phyloP scores from a whole-genome alignment of 1,139 yeast genomes.

The Taphrina communis region DNA sequence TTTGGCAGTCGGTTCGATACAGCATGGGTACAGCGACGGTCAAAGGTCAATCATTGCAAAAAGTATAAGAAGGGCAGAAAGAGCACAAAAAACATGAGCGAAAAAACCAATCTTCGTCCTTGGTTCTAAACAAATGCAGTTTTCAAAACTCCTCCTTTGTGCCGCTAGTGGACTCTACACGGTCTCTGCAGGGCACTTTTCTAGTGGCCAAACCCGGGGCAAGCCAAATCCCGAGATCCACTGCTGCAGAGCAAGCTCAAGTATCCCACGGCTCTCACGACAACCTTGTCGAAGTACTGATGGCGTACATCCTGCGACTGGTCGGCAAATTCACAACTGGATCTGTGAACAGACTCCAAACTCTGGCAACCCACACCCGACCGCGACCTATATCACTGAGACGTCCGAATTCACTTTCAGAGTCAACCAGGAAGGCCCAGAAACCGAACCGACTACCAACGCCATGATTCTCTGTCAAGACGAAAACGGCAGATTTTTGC shows the following conservation, averaged over 20 bases:
- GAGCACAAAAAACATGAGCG: too few species aligned
- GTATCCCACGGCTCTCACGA: not conserved
- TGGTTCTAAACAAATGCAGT: not conserved
- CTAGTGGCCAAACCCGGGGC: not conserved
- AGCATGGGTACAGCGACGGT: too few species aligned
- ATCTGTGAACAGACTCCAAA: conserved; percentile 1
- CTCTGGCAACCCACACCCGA: not conserved
- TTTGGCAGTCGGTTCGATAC: too few species aligned
- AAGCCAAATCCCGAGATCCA: not conserved
- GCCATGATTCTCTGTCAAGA: conserved; percentile 13
- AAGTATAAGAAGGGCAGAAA: too few species aligned
- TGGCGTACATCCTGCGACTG: not conserved
- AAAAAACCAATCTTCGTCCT: too few species aligned
- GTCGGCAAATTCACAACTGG: conserved; percentile 1
- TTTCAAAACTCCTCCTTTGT: not conserved
- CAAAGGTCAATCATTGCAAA: too few species aligned
- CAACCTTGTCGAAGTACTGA: conserved; percentile 11
- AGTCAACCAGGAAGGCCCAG: not conserved
- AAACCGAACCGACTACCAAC: not conserved
- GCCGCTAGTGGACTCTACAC: not conserved
- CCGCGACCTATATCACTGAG: not conserved
- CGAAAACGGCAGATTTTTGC: not conserved
- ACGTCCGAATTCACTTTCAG: conserved; percentile 2
- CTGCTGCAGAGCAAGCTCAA: conserved; percentile 1
- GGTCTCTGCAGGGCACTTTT: not conserved